A percentile compares a stretch with the other conserved stretches of the same genome.
Evolutionary conservation across 2,329 filamentous ascomycete genomes (phyloP).

Genomic region (Diaporthe vaccinii): DNA sequence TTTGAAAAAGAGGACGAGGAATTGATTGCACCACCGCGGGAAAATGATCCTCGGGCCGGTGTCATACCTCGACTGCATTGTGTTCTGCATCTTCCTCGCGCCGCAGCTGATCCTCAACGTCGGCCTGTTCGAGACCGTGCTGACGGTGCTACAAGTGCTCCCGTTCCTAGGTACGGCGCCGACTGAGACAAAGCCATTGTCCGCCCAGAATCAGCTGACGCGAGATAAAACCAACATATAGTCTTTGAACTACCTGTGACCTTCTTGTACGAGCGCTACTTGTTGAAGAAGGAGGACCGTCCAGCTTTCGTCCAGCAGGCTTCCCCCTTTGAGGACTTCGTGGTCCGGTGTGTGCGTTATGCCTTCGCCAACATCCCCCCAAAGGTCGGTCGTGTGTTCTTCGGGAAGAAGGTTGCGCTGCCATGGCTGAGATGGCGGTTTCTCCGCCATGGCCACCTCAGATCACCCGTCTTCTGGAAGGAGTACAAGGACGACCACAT

Average conservation of each 20-base stretch:
- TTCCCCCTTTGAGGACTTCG: slow-evolving; percentile 82
- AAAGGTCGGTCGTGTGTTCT: slow-evolving; percentile 80
- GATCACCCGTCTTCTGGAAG: slow-evolving; percentile 73
- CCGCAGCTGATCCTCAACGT: slow-evolving; percentile 79
- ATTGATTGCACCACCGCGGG: background rate
- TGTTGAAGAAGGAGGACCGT: slow-evolving; percentile 58
- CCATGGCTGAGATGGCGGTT: slow-evolving; percentile 83
- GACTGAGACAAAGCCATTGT: background rate
- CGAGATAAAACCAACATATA: slow-evolving; percentile 47
- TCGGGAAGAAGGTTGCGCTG: slow-evolving; percentile 78
- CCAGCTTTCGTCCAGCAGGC: slow-evolving; percentile 77
- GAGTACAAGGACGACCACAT: slow-evolving; percentile 66
- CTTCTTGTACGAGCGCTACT: slow-evolving; percentile 70
- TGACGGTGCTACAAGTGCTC: slow-evolving; percentile 71
- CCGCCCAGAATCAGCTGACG: background rate
- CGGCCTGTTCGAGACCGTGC: slow-evolving; percentile 70
- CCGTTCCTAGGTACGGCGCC: slow-evolving; percentile 75
- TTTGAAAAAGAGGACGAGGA: background rate
- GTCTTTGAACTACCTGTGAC: slow-evolving; percentile 70
- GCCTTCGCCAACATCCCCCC: slow-evolving; percentile 80
- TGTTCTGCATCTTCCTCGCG: slow-evolving; percentile 78
- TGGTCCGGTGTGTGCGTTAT: slow-evolving; percentile 83
- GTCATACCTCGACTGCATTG: slow-evolving; percentile 80
- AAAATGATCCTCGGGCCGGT: slow-evolving; percentile 81
- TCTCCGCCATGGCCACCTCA: slow-evolving; percentile 77